Evolutionary conservation across 2,329 filamentous ascomycete species (phyloP), one percentile per base, ranked within the genome.

Genomic region (Immersiporthe knoxdaviesiana): DNA sequence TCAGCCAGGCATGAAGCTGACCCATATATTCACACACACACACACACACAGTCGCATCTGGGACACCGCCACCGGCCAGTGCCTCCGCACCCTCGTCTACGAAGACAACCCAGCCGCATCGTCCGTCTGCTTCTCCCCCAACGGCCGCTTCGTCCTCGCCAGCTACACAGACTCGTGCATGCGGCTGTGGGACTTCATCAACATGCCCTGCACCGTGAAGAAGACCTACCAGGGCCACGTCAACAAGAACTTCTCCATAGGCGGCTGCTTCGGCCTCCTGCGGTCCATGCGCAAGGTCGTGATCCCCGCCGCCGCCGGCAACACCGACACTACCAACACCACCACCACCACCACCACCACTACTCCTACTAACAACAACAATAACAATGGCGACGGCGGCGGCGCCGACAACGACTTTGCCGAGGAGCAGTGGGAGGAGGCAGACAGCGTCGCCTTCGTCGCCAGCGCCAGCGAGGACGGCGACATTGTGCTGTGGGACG

Each of bases 211-310:
- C 50, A 89, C 90, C 37, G 96, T 96, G 74, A 91, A 97, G 76
- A 99, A 99, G 84, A 99, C 96, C 18, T 99, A 98, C 79, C 94
- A 97, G 78, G 96, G 96, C 0, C 96, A 98, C 76, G 82, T 84
- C 67, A 99, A 99, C 78, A 85, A 88, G 67, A 90, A 90, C 71
- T 98, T 92, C 80, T 95, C 93, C 73, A 85, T 98, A n/a, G 88
- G 88, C 2, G 93, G 94, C 4, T 91, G 91, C 54, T 97, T 98
- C 76, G 94, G 93, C 16, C 85, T 88, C 66, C 75, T 80, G 75
- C 75, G 74, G 56, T 61, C 37, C 27, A 35, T 67, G 56, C 65
- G 63, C 16, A 66, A 71, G 32, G 66, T 61, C 59, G 74, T 73
- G 41, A 59, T 63, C 8, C 60, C 58, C 18, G 58, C 64, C n/a